Evolutionary conservation across 2,329 filamentous ascomycete genomes (phyloP), one percentile per base, ranked within the genome.

Genomic region (Colletotrichum karsti): DNA sequence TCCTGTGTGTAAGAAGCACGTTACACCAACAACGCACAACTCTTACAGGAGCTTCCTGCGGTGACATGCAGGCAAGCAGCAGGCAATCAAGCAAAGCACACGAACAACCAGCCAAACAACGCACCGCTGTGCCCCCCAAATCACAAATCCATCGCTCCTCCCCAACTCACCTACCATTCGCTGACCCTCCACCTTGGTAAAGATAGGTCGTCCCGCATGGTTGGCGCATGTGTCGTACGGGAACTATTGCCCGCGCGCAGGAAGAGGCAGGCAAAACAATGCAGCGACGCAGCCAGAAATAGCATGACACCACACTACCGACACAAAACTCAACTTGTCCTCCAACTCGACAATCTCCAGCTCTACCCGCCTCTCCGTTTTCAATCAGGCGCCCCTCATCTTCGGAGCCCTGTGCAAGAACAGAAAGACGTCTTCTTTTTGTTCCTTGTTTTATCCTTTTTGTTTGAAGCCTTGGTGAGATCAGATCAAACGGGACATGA

Each of bases 401-500:
- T 35, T 35, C 33, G 33, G 6, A 35, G 15, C 10, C 15, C 33
- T 5, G 33, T 2, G 33, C 10, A 13, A 35, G 33, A 35, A 9
- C 15, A 35, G 10, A 13, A 13, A 13, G 15, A 35, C 33, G 10
- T 3, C 2, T 35, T 35, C 4, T 13, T 13, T 35, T 30, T 9
- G 2, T 50, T 50, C 46, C 26, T 50, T 30, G 44, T n/a, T 30
- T n/a, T 24, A 8, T 50, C 44, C 7, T 2, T 50, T 50, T 15
- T 44, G 6, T 50, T 30, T 24, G 24, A 30, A 26, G 15, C 26
- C 28, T 35, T 26, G 48, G 9, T 24, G 30, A 59, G 24, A 59
- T 59, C 42, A 59, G 56, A 59, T 59, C 41, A 59, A 59, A 59
- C 56, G 41, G 26, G 13, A 33, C 26, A 48, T 59, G 41, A 59